Base-by-base conservation (phyloP, 1,139 yeast genomes). In the Geotrichum cucujoidarum region DNA sequence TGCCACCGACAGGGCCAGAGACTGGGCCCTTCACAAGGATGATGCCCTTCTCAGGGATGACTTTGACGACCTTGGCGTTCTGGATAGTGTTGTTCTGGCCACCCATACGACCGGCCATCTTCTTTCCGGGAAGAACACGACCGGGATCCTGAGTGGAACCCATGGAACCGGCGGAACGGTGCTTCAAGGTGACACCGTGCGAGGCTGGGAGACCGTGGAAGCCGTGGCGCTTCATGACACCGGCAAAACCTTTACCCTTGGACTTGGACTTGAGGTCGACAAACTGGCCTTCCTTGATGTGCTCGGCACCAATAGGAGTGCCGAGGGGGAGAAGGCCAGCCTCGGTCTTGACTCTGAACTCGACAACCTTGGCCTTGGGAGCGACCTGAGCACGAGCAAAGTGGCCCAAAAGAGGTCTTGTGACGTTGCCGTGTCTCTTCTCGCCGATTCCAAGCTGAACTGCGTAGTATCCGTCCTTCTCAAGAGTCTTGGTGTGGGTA, bases 81-180 rank as follows among this genome's bases (percentile, higher is more conserved):
- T 80, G 86, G 31, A 81, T 78, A 3, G 98, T 92, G 56, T 79
- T 77, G 58, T 73, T 75, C 51, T 77, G 74, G 53, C 78, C 81
- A 57, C 98, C 98, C 95, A 90, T 84, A 68, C 87, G 85, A 56
- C 98, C 98, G 29, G 98, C 95, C 97, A 94, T 90, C 70, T 89
- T 92, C 73, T 88, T 90, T 33, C 97, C 97, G 14, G 97, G 97
- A 55, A 89, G 74, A 48, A 89, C 89, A 73, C 99, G 83, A 63
- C 96, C 97, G 3, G 98, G 98, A 55, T 84, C 84, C 64, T 90
- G 92, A 65, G 87, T 84, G 69, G 86, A 85, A 76, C 99, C 99
- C 64, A 84, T 89, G 39, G 97, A 90, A 76, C 99, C 99, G 59
- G 95, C 95, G 48, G 90, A 83, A 76, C 99, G 83, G 67, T 92